A percentile compares a stretch with the other conserved stretches of the same genome.
Conservation (phyloP, 1,284 basidiomycete species). For the Erythrobasidium hasegawianum region DNA sequence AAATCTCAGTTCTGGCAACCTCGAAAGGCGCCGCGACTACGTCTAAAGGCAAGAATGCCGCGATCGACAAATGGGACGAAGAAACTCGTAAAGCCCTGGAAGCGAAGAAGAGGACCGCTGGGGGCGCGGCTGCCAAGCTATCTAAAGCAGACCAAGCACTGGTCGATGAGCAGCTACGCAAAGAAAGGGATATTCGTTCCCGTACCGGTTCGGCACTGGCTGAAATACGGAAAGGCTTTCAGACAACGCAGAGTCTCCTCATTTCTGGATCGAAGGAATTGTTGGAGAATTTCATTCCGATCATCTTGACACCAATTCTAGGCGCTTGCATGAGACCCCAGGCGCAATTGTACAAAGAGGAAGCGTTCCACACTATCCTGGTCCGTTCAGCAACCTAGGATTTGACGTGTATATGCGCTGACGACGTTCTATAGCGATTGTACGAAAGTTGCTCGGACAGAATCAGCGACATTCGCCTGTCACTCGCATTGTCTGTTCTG, state of each 20-base stretch:
- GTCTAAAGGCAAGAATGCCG: slow-evolving; percentile 74
- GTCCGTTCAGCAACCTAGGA: slow-evolving; percentile 54
- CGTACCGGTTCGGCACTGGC: slow-evolving; percentile 59
- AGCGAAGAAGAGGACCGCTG: slow-evolving; percentile 61
- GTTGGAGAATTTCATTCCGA: slow-evolving; percentile 1
- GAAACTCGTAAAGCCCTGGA: slow-evolving; percentile 81
- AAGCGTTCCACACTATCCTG: slow-evolving; percentile 71
- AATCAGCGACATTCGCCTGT: slow-evolving; percentile 62
- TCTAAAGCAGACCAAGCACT: slow-evolving; percentile 79
- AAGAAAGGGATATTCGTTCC: slow-evolving; percentile 65
- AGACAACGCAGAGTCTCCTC: slow-evolving; percentile 63
- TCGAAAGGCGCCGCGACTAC: slow-evolving; percentile 33
- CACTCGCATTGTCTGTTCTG: slow-evolving; percentile 75
- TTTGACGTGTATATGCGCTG: background rate
- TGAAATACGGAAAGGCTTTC: slow-evolving; percentile 64
- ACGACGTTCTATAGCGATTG: slow-evolving; percentile 31
- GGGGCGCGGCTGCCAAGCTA: slow-evolving; percentile 54
- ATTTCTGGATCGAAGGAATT: slow-evolving; percentile 48
- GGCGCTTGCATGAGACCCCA: slow-evolving; percentile 48
- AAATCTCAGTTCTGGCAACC: slow-evolving; percentile 17
- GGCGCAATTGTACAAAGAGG: slow-evolving; percentile 56
- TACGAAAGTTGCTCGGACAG: slow-evolving; percentile 59
- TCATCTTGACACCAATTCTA: slow-evolving; percentile 1
- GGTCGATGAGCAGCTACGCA: slow-evolving; percentile 71
- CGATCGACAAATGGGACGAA: slow-evolving; percentile 86